phyloP scores from a whole-genome alignment of 2,329 filamentous ascomycete species.

The Phoma herbarum region DNA sequence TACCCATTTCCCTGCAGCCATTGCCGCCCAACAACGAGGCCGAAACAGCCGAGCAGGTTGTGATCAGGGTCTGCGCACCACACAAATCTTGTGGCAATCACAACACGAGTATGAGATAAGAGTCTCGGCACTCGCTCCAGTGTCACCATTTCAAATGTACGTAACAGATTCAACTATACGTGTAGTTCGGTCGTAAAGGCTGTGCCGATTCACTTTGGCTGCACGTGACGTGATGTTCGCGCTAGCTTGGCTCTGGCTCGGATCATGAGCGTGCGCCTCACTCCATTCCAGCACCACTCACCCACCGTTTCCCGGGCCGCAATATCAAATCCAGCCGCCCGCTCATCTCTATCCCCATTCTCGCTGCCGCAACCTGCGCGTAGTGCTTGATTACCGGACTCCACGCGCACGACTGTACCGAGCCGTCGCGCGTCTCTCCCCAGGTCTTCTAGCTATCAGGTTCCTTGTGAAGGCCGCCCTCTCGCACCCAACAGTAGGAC shows the following conservation, averaged over 20 bases:
- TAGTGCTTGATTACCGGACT: conserved; percentile 23
- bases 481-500: conserved; percentile 30
- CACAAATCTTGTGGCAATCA: neutral
- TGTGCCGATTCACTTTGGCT: neutral
- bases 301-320: conserved; percentile 31
- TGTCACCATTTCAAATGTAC: neutral
- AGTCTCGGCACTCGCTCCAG: neutral
- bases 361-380: conserved; percentile 26
- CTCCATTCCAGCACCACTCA: conserved; percentile 29
- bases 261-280: conserved; percentile 21
- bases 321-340: conserved; percentile 29
- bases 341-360: conserved; percentile 32
- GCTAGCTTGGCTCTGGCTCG: conserved; percentile 15
- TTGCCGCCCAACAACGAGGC: conserved; percentile 15
- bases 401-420: conserved; percentile 23
- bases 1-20: conserved; percentile 12
- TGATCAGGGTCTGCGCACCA: neutral
- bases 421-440: conserved; percentile 20
- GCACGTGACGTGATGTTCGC: conserved; percentile 17
- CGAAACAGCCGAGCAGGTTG: conserved; percentile 4
- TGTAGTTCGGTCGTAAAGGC: neutral
- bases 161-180: neutral
- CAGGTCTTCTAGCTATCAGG: conserved; percentile 33
- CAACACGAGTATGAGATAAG: too few species aligned
- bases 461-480: conserved; percentile 29